phyloP scores from a whole-genome alignment of 2,329 filamentous ascomycete genomes.

The Stachybotrys chlorohalonatus region DNA sequence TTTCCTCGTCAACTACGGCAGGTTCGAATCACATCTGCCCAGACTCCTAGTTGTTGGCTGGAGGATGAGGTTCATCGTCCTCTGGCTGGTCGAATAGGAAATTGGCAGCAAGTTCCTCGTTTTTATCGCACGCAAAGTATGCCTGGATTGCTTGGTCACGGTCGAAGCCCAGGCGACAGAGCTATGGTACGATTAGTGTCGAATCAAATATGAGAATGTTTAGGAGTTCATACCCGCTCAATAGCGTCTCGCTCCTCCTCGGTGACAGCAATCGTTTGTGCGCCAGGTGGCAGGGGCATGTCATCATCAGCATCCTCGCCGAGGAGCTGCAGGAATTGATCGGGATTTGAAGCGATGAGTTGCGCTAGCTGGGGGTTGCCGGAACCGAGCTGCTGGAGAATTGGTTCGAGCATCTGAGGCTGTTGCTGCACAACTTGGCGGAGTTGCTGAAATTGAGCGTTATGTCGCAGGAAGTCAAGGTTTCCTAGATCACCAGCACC shows the following conservation, averaged over 20 bases:
- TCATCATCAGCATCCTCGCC: constrained; percentile 84
- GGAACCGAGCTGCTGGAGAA: constrained; percentile 88
- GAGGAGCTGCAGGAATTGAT: constrained; percentile 84
- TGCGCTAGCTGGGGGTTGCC: constrained; percentile 92
- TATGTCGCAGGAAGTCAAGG: constrained; percentile 88
- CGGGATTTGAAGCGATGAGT: constrained; percentile 83
- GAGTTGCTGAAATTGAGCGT: constrained; percentile 95
- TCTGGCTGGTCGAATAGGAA: constrained; percentile 97
- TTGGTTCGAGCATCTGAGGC: constrained; percentile 96
- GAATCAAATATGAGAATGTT: not conserved
- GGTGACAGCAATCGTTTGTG: constrained; percentile 83
- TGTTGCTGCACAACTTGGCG: constrained; percentile 96
- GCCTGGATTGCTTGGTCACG: constrained; percentile 92
- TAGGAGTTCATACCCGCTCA: constrained; percentile 60
- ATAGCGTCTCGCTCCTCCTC: constrained; percentile 96
- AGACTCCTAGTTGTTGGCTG: constrained; percentile 12
- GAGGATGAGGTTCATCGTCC: constrained; percentile 57
- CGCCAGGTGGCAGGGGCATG: constrained; percentile 74
- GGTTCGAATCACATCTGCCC: not conserved
- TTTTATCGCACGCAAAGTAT: constrained; percentile 99
- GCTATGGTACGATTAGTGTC: constrained; percentile 32
- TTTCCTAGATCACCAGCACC: constrained; percentile 56
- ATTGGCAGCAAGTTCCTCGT: constrained; percentile 96
- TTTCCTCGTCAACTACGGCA: not conserved
- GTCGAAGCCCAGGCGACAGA: constrained; percentile 88